Evolutionary conservation across 345 rosid genomes (phyloP), one percentile per base, ranked within the genome.

Genomic region (Psidium guajava): DNA sequence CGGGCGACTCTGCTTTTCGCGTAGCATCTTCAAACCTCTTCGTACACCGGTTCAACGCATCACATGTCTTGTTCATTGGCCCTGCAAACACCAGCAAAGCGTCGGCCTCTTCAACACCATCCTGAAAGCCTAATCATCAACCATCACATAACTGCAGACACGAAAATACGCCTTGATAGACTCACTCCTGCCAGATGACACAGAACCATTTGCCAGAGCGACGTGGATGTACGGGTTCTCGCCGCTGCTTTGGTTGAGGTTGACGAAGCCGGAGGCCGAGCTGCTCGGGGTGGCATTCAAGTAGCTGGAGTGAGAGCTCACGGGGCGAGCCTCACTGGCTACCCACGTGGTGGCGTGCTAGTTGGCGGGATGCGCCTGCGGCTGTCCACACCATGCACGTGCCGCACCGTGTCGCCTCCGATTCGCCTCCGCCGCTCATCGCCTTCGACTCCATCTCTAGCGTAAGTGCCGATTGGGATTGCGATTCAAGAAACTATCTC

Each of bases 1-100:
- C 96, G 55, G 93, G 81, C 44, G 75, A 74, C 88, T 92, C 97
- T 0, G 95, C 97, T 87, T 90, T 92, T 87, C 90, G 89, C 55
- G 92, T 86, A 81, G 88, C 96, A 77, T 89, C 92, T 24, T 93
- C 98, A 54, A 92, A 58, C 83, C 84, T 93, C 87, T 88, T 95
- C 81, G 94, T 97, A 54, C 47, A 52, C 83, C 42, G 32, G 24
- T 52, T 82, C 56, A 82, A 50, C 56, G 15, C 9, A 20, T n/a
- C 47, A 56, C 89, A 86, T 83, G 95, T 55, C 86, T 73, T 90
- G 56, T 27, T 40, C 83, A n/a, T 32, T 24, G 77, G 12, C 20
- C 77, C 77, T 32, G 77, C 77, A 69, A 69, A 69, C 47, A 69
- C 47, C 77, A 4, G 36, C 56, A 54, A 27, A 52, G 42, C 58